These are phyloP conservation scores for Prototheca wickerhamii DNA, from an alignment of 163 green algal species.

Conservation along the genomic window DNA sequence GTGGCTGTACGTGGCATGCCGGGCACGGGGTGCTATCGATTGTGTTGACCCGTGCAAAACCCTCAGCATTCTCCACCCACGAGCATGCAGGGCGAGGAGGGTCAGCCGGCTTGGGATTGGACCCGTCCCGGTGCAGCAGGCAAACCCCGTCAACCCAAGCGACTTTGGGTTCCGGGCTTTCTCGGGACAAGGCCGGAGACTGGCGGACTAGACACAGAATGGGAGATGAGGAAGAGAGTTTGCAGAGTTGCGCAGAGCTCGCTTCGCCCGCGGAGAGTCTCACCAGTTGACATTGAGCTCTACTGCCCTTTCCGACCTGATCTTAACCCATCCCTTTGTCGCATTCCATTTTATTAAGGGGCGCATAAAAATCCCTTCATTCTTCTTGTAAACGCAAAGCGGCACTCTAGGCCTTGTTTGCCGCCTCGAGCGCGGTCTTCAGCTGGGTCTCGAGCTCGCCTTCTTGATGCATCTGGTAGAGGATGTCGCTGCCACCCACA, in stretches of 20 bases:
- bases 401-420: background rate
- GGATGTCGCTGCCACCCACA: conserved; percentile 84
- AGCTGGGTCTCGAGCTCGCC: conserved; percentile 73
- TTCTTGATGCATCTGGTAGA: conserved; percentile 84
- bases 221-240: no score
- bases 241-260: no score
- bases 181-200: conserved; percentile 19
- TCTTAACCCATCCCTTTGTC: no score
- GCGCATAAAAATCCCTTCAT: background rate
- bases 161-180: conserved; percentile 34
- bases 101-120: conserved; percentile 15
- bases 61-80: background rate
- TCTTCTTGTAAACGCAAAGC: background rate
- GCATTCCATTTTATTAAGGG: background rate
- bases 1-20: conserved; percentile 16
- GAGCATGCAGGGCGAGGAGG: conserved; percentile 5
- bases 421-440: conserved; percentile 5
- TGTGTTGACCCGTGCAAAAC: background rate
- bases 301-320: no score
- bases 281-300: no score
- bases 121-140: conserved; percentile 16
- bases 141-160: conserved; percentile 19
- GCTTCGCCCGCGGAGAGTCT: no score
- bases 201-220: conserved; percentile 25
- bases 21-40: background rate